Evolutionary conservation across 2,329 filamentous ascomycete species (phyloP).

Genomic region (Teratosphaeria destructans): DNA sequence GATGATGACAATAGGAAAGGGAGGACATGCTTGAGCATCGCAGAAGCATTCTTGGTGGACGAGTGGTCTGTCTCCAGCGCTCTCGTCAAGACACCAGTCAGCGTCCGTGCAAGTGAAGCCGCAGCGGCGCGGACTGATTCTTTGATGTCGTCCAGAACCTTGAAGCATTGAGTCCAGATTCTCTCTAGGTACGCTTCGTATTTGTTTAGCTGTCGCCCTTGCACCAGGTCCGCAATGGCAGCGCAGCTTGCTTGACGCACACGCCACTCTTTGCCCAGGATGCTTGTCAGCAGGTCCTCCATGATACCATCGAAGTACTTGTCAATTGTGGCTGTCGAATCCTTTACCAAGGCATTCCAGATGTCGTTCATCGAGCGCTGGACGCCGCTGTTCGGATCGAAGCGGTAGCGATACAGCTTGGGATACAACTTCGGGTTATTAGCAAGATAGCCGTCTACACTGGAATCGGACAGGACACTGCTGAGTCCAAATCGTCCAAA

Average conservation of each 20-base stretch:
- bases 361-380: slow-evolving; percentile 95
- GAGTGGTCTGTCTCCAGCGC: slow-evolving; percentile 70
- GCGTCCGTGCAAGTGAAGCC: slow-evolving; percentile 66
- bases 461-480: slow-evolving; percentile 79
- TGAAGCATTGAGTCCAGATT: slow-evolving; percentile 78
- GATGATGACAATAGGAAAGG: slow-evolving; percentile 85
- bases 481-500: slow-evolving; percentile 91
- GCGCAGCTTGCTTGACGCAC: slow-evolving; percentile 85
- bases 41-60: slow-evolving; percentile 54
- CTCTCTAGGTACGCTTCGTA: slow-evolving; percentile 78
- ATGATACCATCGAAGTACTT: slow-evolving; percentile 82
- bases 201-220: slow-evolving; percentile 55
- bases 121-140: slow-evolving; percentile 75
- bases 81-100: slow-evolving; percentile 77
- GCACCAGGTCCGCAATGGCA: slow-evolving; percentile 77
- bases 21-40: slow-evolving; percentile 76
- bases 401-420: slow-evolving; percentile 87
- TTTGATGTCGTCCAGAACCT: slow-evolving; percentile 93
- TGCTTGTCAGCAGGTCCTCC: slow-evolving; percentile 72
- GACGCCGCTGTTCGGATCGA: slow-evolving; percentile 89
- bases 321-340: slow-evolving; percentile 65
- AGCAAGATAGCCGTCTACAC: slow-evolving; percentile 52
- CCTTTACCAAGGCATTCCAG: slow-evolving; percentile 91
- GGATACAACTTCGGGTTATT: slow-evolving; percentile 91
- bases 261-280: slow-evolving; percentile 86